Base-by-base conservation (phyloP, 2,329 filamentous ascomycete genomes). In the Monosporascus sp. region DNA sequence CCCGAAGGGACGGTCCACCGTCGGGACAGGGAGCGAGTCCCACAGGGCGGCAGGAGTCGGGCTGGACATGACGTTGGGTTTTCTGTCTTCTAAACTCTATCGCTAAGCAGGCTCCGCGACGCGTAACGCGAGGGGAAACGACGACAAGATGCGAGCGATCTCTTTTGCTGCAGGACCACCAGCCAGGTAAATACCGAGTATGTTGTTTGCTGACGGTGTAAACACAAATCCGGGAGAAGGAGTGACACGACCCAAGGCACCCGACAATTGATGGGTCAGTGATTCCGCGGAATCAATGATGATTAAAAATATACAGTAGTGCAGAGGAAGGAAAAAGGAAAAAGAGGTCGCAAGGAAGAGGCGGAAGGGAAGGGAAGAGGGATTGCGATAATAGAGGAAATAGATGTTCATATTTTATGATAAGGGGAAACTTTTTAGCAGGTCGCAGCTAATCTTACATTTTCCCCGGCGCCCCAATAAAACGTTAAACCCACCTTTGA, bases 1-100 rank as follows among this genome's bases (percentile, higher is more conserved):
- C 71, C 93, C 94, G 67, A 97, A 97, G 36, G 93, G 93, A 60
- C 89, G 85, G 71, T 97, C 92, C 73, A 97, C 80, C 57, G 90
- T 90, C 53, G 93, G 93, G 62, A 85, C 70, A 69, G 89, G 80
- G 57, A 85, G 65, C 63, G 80, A 73, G 67, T 81, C 77, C 73
- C 73, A 78, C 60, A 81, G 75, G 58, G 74, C 72, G 55, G 75
- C 68, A 52, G 75, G 69, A 58, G 60, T 53, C 17, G 61, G 49
- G 49, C 60, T 57, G 46, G 64, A 60, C 65, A 67, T 67, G 49
- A 52, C 61, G 46, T 18, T 52, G 37, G 20, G 7, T 27, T 47
- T 51, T 27, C 43, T n/a, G 15, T n/a, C 22, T 38, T 41, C 37
- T 49, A 22, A 15, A 14, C 31, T 49, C 47, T 24, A 37, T 37